Evolutionary conservation across 495 filamentous ascomycete genomes (phyloP), one percentile per base, ranked within the genome.

Genomic region (Hyaloscypha variabilis): DNA sequence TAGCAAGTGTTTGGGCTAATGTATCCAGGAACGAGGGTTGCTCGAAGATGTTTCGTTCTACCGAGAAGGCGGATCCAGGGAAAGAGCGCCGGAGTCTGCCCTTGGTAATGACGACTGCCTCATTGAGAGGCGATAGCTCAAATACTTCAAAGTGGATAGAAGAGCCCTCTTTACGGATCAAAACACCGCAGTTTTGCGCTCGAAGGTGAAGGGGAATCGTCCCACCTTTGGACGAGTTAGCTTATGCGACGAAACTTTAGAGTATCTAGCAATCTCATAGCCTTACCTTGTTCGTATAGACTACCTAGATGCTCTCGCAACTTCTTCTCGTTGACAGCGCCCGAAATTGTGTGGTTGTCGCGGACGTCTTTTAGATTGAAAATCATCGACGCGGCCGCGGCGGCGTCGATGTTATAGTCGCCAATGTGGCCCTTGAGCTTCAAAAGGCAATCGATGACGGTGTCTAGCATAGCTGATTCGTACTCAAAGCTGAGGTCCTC

Each of bases 51-150:
- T 46, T 46, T 17, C 14, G 17, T 4, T 46, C 39, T 17, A 46
- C 39, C 3, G 39, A 46, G 39, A 85, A 72, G 1, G 78, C 75
- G 10, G 78, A 74, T 0, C 83, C 85, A 0, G 87, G 88, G 56
- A 90, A 90, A 6, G 74, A 66, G 10, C 87, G 81, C 17, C 62
- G 58, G 8, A 90, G 79, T 25, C 83, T 77, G 8, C 87, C 87
- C 26, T 72, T 63, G 2, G 77, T 81, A 1, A 66, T 66, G 60
- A 81, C 82, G n/a, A 87, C 82, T 0, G 72, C 64, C 0, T 67
- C 11, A 60, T 84, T 85, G 2, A 64, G 63, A 0, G 87, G 78
- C 5, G 84, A 83, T 0, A 87, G 77, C 65, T 90, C 86, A 57
- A 88, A 91, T 0, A 74, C 67, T 68, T 88, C 81, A 29, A 90